Evolutionary conservation across 371 early-diverging fungal genomes (phyloP).

Genomic region (Choanephora cucurbitarum): DNA sequence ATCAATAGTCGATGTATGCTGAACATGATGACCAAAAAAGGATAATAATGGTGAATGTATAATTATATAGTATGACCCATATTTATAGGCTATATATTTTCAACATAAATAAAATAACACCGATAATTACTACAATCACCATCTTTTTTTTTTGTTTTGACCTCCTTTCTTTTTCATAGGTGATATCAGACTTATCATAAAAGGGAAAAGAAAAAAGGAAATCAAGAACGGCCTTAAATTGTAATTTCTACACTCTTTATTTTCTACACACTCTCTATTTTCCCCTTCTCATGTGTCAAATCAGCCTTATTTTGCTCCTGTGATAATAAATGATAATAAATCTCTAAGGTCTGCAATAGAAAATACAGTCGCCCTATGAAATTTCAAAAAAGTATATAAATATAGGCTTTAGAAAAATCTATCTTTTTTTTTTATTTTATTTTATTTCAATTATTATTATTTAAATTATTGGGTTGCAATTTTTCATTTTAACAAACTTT

Average conservation of each 20-base stretch:
- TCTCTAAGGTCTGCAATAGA: no score
- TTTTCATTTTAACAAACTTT: neutral
- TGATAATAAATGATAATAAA: constrained; percentile 20
- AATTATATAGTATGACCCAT: neutral
- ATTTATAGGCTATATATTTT: neutral
- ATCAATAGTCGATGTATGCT: neutral
- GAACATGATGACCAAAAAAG: constrained; percentile 13
- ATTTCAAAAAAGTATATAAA: constrained; percentile 3
- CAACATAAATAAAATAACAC: constrained; percentile 1
- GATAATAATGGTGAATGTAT: constrained; percentile 1
- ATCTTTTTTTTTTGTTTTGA: neutral
- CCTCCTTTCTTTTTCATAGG: neutral
- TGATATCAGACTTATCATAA: no score
- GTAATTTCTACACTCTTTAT: no score
- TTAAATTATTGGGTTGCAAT: neutral
- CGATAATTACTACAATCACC: neutral
- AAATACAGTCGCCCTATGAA: neutral
- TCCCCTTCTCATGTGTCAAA: no score
- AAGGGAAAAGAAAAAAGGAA: no score
- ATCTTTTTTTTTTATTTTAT: constrained; percentile 1
- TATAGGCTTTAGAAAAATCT: neutral
- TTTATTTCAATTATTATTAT: no score
- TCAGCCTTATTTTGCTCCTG: constrained; percentile 8
- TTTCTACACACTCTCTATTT: no score
- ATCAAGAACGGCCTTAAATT: no score